Conservation (phyloP, 2,329 filamentous ascomycete genomes). For the Pseudocercospora pini-densiflorae region DNA sequence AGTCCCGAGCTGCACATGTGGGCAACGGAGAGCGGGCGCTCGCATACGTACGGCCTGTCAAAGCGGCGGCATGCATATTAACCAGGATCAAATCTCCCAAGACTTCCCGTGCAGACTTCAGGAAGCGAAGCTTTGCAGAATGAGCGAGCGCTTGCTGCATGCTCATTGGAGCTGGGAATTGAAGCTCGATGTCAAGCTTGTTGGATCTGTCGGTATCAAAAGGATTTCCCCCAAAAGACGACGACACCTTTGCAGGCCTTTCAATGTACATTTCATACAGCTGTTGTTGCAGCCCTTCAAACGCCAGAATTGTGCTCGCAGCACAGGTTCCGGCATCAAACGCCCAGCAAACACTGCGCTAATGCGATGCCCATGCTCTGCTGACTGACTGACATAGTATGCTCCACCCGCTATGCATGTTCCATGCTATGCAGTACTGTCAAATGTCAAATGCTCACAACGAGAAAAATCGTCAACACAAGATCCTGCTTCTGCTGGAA, state of each 20-base stretch:
- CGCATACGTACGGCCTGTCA: conserved; percentile 12
- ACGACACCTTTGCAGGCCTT: background rate
- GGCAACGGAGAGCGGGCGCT: conserved; percentile 15
- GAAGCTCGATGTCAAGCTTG: background rate
- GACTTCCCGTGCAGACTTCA: conserved; percentile 9
- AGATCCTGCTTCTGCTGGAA: conserved; percentile 10
- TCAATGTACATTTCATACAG: background rate
- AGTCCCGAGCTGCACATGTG: conserved; percentile 24
- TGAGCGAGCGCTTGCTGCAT: conserved; percentile 2
- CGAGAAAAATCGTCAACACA: conserved; percentile 6
- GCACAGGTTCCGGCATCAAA: conserved; percentile 16
- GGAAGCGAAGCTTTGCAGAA: background rate
- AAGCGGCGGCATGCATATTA: conserved; percentile 8
- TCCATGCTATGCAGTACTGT: conserved; percentile 31
- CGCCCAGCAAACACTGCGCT: conserved; percentile 20
- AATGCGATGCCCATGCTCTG: conserved; percentile 20
- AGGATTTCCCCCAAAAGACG: background rate
- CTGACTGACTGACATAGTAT: conserved; percentile 17
- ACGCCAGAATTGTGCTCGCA: conserved; percentile 3
- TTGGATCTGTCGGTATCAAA: background rate
- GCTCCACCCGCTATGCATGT: conserved; percentile 30
- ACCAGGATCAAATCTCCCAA: conserved; percentile 6
- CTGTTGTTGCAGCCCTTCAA: background rate
- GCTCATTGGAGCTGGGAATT: background rate
- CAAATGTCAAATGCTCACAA: conserved; percentile 19